Base-by-base conservation (phyloP, 176 grass and related monocot genomes). In the Microstegium vimineum region DNA sequence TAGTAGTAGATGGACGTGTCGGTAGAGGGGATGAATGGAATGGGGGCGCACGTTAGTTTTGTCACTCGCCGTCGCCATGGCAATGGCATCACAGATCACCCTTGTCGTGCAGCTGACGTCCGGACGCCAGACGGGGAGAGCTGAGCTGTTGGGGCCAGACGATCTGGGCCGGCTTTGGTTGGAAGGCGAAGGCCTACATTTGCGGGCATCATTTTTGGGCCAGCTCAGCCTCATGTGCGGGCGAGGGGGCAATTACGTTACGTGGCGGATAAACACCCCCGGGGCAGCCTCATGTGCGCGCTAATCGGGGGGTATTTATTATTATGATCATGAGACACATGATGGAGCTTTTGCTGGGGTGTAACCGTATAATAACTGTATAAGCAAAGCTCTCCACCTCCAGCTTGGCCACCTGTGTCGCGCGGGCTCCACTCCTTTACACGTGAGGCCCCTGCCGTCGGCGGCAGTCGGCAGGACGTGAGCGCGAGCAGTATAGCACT, bases 161-260 rank as follows among this genome's bases (percentile, higher is more conserved):
- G 59, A 18, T 67, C 2, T 8, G 10, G 42, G 77, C 32, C 26
- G 42, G 4, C 30, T 27, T 59, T 33, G 18, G 11, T 64, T 16
- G 45, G 45, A 13, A 11, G 65, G 36, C 31, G 37, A 32, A 47
- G 16, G 71, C 60, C 71, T 75, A 56, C 81, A 66, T 83, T 75
- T 83, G 61, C 60, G 40, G 62, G 82, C 62, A 42, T 68, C 72
- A 32, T 66, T 84, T 40, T 52, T 41, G 45, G 43, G 52, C 82
- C 82, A 84, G 82, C 82, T 84, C 71, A 32, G 31, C 62, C 17
- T 51, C 82, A 77, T 42, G 47, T 84, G 82, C 47, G 61, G 62
- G 27, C 82, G 68, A 69, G 82, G 35, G 61, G 62, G 27, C 82
- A 76, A 69, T 77, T 77, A 77, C 52, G 47, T 33, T 76, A 84